phyloP scores from a whole-genome alignment of 2,329 filamentous ascomycete genomes.

The Trematosphaeria pertusa region DNA sequence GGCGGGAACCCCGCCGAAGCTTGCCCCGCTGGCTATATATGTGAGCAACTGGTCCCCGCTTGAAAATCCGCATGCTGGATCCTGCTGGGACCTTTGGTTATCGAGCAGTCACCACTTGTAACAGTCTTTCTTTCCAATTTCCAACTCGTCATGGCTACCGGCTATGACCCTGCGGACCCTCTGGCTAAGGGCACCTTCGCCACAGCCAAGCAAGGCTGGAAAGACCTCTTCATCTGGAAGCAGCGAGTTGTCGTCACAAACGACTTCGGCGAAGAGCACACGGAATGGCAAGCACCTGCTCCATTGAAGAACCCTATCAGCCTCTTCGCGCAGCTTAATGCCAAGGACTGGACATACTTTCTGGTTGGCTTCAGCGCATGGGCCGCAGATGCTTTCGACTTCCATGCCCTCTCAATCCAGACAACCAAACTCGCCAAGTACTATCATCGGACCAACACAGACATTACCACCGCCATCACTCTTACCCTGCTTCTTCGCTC shows the following conservation, averaged over 20 bases:
- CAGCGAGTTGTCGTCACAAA: constrained; percentile 73
- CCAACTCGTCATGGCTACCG: constrained; percentile 31
- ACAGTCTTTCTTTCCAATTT: constrained; percentile 8
- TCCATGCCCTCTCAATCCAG: constrained; percentile 81
- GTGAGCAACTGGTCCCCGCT: constrained; percentile 3
- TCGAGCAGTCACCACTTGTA: constrained; percentile 7
- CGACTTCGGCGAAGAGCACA: constrained; percentile 67
- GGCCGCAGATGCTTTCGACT: constrained; percentile 85
- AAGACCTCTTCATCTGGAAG: constrained; percentile 75
- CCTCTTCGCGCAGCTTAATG: constrained; percentile 68
- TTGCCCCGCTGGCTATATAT: constrained; percentile 8
- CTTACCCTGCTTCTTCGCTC: constrained; percentile 77
- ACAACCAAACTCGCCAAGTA: constrained; percentile 72
- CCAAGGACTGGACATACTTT: constrained; percentile 76
- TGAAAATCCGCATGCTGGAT: constrained; percentile 5
- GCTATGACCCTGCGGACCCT: constrained; percentile 66
- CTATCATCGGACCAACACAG: constrained; percentile 67
- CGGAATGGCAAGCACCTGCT: constrained; percentile 72
- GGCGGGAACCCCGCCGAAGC: too few species aligned
- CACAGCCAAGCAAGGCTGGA: constrained; percentile 68
- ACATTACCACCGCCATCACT: constrained; percentile 77
- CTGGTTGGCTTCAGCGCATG: constrained; percentile 76
- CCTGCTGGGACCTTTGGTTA: constrained; percentile 6
- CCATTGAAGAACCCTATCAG: constrained; percentile 74
- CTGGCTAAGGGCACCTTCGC: constrained; percentile 70